Conservation (phyloP, 192 early-diverging fungal species). For the Chytriomyces confervae region DNA sequence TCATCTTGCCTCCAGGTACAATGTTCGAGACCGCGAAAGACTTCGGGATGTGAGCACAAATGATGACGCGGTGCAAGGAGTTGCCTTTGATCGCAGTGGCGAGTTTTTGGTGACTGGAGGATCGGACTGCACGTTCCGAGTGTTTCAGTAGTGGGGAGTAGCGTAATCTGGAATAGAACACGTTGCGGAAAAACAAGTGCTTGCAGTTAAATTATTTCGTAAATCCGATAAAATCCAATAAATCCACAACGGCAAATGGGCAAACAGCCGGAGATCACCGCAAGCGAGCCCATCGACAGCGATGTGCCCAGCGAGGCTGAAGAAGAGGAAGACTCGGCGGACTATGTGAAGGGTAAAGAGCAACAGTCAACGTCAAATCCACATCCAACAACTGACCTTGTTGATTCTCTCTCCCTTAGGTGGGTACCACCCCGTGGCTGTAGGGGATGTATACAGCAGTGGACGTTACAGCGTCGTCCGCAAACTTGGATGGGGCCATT, state of each 20-base stretch:
- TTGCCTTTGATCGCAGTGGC: conserved; percentile 49
- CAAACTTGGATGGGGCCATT: conserved; percentile 99
- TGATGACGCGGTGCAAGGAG: conserved; percentile 51
- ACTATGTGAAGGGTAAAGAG: conserved; percentile 78
- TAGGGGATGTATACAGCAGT: conserved; percentile 82
- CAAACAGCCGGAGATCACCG: neutral
- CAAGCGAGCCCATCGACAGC: conserved; percentile 7
- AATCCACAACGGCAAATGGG: neutral
- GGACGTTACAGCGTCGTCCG: conserved; percentile 79
- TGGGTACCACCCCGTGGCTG: conserved; percentile 90
- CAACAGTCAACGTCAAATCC: neutral
- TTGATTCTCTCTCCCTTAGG: conserved; percentile 41
- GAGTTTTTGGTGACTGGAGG: conserved; percentile 55
- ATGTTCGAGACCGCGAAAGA: conserved; percentile 11
- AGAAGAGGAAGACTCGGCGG: conserved; percentile 86
- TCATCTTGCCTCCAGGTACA: conserved; percentile 28
- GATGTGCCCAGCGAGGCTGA: conserved; percentile 49
- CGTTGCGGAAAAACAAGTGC: neutral
- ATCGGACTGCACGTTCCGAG: conserved; percentile 25
- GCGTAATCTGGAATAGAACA: neutral
- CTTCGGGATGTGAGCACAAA: conserved; percentile 26
- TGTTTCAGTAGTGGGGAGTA: neutral
- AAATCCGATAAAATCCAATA: too few species aligned
- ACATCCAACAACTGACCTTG: neutral
- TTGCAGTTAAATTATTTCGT: neutral